Conservation (phyloP, 352 stramenopile genomes). For the Phytophthora citricola region DNA sequence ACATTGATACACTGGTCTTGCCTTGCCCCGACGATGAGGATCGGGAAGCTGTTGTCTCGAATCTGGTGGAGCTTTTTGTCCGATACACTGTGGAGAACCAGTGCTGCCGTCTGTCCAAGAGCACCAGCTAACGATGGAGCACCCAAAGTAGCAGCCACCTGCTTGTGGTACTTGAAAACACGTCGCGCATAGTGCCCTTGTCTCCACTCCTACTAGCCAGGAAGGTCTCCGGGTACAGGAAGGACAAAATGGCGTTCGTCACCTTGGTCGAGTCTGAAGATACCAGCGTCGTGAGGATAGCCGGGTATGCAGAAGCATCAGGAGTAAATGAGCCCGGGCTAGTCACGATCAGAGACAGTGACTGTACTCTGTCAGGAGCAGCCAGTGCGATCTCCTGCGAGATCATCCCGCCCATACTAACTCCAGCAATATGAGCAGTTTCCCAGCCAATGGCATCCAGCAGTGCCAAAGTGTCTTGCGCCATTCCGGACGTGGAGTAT, state of each 20-base stretch:
- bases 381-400: conserved; percentile 55
- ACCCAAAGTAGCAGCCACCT: conserved; percentile 31
- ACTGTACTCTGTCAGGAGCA: conserved; percentile 57
- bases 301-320: conserved; percentile 33
- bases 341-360: conserved; percentile 68
- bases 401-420: conserved; percentile 82
- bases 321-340: conserved; percentile 56
- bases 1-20: conserved; percentile 46
- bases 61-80: conserved; percentile 51
- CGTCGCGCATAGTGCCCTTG: conserved; percentile 41
- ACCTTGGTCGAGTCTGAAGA: conserved; percentile 43
- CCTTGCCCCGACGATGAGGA: conserved; percentile 48
- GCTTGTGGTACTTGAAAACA: conserved; percentile 55
- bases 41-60: conserved; percentile 45
- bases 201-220: conserved; percentile 42
- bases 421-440: conserved; percentile 57
- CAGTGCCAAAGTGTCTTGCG: conserved; percentile 63
- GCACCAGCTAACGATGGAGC: conserved; percentile 25
- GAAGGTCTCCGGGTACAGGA: conserved; percentile 61
- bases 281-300: conserved; percentile 49
- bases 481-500: conserved; percentile 72
- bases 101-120: conserved; percentile 41
- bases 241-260: conserved; percentile 53
- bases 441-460: conserved; percentile 62
- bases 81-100: conserved; percentile 40